These are phyloP conservation scores for Sideroxylon spinosum DNA, from an alignment of 179 eudicot genomes.

Conservation along the genomic window DNA sequence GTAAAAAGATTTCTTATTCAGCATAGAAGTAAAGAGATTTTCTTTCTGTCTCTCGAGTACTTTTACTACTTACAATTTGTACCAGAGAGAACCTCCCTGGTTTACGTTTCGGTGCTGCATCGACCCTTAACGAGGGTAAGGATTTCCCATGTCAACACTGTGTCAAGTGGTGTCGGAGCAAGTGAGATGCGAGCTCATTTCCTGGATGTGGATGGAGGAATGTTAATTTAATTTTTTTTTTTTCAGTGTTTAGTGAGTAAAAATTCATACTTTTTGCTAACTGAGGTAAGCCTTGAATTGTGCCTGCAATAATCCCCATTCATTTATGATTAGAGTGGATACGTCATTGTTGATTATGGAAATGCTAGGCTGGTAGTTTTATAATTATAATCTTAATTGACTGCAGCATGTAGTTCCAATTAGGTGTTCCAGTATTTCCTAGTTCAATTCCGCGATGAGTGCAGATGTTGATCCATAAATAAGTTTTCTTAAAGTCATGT, in stretches of 20 bases:
- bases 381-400: not conserved
- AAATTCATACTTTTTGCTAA: not conserved
- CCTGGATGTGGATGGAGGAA: too few species aligned
- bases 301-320: not conserved
- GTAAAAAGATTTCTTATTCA: conserved; percentile 14
- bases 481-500: not conserved
- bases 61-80: not conserved
- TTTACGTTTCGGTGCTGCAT: too few species aligned
- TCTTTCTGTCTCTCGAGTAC: not conserved
- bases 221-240: too few species aligned
- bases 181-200: too few species aligned
- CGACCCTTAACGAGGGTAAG: too few species aligned
- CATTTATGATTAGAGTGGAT: not conserved
- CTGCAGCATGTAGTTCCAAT: not conserved
- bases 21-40: conserved; percentile 1
- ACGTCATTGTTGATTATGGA: too few species aligned
- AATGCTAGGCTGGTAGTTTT: not conserved
- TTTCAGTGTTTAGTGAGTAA: too few species aligned
- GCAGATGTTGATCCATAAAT: too few species aligned
- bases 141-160: too few species aligned
- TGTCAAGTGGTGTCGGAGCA: too few species aligned
- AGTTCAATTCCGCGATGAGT: too few species aligned
- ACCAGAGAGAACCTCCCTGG: too few species aligned
- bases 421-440: not conserved
- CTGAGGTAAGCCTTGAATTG: not conserved